A percentile compares a stretch with the other conserved stretches of the same genome.
Evolutionary conservation across 2,329 filamentous ascomycete genomes (phyloP).

Genomic region (Penicillium digitatum): DNA sequence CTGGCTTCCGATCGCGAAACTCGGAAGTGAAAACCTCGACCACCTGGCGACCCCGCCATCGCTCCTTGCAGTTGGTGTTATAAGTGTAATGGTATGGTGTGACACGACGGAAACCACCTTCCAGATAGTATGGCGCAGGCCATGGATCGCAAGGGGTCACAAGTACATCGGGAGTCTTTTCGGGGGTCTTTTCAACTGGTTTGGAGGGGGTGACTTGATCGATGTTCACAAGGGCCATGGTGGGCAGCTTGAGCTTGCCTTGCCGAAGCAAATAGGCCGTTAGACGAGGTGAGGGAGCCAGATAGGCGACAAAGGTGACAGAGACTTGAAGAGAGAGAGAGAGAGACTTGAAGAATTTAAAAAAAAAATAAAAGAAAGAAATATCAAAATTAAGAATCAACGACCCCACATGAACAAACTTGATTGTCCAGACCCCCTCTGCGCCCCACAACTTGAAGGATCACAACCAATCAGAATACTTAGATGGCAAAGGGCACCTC

Average conservation of each 20-base stretch:
- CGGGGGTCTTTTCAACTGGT: conserved; percentile 23
- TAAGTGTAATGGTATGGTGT: conserved; percentile 49
- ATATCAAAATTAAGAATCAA: not conserved
- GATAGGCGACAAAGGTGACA: conserved; percentile 5
- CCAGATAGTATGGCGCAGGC: conserved; percentile 73
- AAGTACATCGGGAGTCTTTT: conserved; percentile 28
- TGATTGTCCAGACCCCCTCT: not conserved
- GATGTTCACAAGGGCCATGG: conserved; percentile 38
- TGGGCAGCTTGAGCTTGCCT: conserved; percentile 32
- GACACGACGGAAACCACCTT: conserved; percentile 61
- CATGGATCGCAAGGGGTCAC: conserved; percentile 42
- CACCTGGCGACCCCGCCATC: conserved; percentile 78
- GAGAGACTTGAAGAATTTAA: not conserved
- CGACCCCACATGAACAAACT: not conserved
- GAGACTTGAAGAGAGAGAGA: not conserved
- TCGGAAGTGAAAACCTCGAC: conserved; percentile 87
- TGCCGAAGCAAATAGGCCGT: conserved; percentile 39
- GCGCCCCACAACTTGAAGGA: not conserved
- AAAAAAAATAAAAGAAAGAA: not conserved
- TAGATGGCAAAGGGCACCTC: not conserved
- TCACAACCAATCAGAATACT: not conserved
- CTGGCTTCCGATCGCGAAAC: conserved; percentile 79
- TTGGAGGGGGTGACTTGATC: conserved; percentile 30
- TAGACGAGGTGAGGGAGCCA: conserved; percentile 41
- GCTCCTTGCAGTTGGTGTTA: conserved; percentile 60